Base-by-base conservation (phyloP, 2,329 filamentous ascomycete genomes). In the Zymoseptoria brevis region DNA sequence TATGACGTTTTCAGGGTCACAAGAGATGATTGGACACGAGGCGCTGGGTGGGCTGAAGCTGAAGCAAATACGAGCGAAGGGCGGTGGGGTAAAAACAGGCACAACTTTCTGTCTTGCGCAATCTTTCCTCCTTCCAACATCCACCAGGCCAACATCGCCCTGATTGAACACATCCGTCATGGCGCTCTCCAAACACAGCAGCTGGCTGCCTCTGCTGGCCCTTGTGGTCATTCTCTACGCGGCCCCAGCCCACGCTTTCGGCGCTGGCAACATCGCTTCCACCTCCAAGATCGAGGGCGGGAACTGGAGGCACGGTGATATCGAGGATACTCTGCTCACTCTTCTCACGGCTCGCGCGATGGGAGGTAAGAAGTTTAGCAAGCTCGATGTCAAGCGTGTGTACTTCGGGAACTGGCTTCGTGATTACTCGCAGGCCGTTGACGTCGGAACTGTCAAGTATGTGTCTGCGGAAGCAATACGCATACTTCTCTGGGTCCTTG, bases 281-380 rank as follows among this genome's bases (percentile, higher is more conserved):
- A 68, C 71, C 19, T 68, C 70, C 41, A 68, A 68, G 51, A 66
- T 74, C 54, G 72, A 79, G 61, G 76, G 76, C 19, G 67, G 73
- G 56, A 78, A 78, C 67, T 79, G 75, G 74, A 74, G 76, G 55
- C 76, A 79, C 75, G 76, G 77, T 70, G 92, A 96, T 75, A 95
- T 96, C 69, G 92, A 96, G 79, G 92, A 96, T 78, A 87, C 88
- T 35, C 84, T 96, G 57, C 83, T 96, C 60, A 86, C 83, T 61
- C 79, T 96, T 26, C 76, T 86, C 53, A 83, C 87, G 72, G 83
- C 85, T 50, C 80, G 81, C 61, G 80, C 81, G 49, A 80, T 81
- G 45, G 84, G 83, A 63, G 83, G 83, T 67, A 91, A 92, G 79
- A 95, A 92, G 71, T 96, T 96, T 76, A 85, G 83, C 79, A 94